Conservation (phyloP, 2,329 filamentous ascomycete genomes). For the Botrytis byssoidea region DNA sequence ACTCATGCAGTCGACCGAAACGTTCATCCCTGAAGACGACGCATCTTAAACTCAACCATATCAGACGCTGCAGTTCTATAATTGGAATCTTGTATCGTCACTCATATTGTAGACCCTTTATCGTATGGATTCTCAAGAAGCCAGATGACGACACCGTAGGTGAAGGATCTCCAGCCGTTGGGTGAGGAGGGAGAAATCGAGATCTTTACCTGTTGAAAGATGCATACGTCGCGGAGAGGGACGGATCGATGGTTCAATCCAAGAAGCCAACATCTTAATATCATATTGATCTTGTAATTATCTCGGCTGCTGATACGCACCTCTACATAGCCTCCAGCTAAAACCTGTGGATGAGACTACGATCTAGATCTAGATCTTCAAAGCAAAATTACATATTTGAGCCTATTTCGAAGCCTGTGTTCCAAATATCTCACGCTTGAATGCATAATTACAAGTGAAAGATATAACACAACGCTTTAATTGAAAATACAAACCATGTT, state of each 20-base stretch:
- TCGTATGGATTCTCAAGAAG: not conserved
- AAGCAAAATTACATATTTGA: not conserved
- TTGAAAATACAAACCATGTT: not conserved
- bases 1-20: not conserved
- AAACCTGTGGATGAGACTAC: not conserved
- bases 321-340: not conserved
- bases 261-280: not conserved
- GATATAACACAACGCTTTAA: not conserved
- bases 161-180: not conserved
- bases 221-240: not conserved
- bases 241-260: not conserved
- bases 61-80: not conserved
- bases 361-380: not conserved
- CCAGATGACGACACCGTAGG: not conserved
- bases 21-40: not conserved
- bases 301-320: not conserved
- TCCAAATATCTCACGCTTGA: not conserved
- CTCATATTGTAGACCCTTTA: not conserved
- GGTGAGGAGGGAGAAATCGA: not conserved
- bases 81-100: not conserved
- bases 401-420: not conserved
- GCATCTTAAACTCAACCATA: not conserved
- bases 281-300: not conserved
- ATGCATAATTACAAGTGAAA: not conserved
- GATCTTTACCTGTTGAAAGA: not conserved